Evolutionary conservation across 1,284 basidiomycete species (phyloP).

Genomic region (Inonotus obliquus): DNA sequence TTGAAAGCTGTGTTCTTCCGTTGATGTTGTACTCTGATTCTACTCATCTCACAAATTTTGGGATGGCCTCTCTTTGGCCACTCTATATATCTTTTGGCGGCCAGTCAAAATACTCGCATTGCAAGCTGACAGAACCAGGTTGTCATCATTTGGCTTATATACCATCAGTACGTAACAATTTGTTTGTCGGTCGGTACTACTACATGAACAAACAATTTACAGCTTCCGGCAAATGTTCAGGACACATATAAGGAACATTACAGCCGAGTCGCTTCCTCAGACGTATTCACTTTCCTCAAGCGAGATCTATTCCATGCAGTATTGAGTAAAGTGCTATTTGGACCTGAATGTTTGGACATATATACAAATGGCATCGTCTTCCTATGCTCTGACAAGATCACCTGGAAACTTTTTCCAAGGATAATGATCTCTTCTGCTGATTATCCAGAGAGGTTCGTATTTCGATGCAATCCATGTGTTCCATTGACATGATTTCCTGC

Average conservation of each 20-base stretch:
- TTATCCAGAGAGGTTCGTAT: slow-evolving; percentile 36
- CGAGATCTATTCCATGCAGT: slow-evolving; percentile 32
- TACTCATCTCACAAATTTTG: slow-evolving; percentile 32
- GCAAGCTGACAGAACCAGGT: slow-evolving; percentile 20
- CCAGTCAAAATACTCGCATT: slow-evolving; percentile 28
- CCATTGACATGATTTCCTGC: background rate
- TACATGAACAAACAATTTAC: background rate
- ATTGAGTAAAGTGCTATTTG: slow-evolving; percentile 24
- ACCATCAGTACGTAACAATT: slow-evolving; percentile 13
- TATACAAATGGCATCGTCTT: slow-evolving; percentile 29
- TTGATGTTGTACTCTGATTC: slow-evolving; percentile 36
- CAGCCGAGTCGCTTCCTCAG: background rate
- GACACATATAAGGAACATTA: slow-evolving; percentile 11
- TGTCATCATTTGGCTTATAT: slow-evolving; percentile 18
- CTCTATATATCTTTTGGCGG: slow-evolving; percentile 29
- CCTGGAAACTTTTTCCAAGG: slow-evolving; percentile 28
- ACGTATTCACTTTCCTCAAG: slow-evolving; percentile 28
- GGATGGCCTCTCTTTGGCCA: slow-evolving; percentile 30
- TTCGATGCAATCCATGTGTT: background rate
- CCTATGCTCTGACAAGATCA: slow-evolving; percentile 29
- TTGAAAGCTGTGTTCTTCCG: slow-evolving; percentile 25
- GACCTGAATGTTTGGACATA: slow-evolving; percentile 27
- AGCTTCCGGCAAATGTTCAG: slow-evolving; percentile 25
- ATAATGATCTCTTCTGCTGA: slow-evolving; percentile 36
- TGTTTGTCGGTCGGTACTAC: background rate